Evolutionary conservation across 2,329 filamentous ascomycete genomes (phyloP).

Genomic region (Torrubiella hemipterigena): DNA sequence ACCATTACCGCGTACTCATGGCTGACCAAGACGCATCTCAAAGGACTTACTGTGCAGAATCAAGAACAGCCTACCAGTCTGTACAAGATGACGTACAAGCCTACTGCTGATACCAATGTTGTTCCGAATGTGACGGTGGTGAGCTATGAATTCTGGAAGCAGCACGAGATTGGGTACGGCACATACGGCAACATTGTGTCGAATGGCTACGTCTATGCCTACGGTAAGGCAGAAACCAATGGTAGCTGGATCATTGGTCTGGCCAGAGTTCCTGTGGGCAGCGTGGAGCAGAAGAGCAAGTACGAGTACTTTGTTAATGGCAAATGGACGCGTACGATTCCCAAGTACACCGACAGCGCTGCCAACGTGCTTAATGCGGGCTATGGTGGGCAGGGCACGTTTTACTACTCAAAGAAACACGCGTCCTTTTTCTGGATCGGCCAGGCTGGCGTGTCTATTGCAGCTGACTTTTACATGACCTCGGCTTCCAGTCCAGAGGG

Average conservation of each 20-base stretch:
- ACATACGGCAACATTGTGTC: constrained; percentile 9
- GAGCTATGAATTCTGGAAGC: constrained; percentile 6
- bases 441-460: constrained; percentile 8
- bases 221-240: constrained; percentile 7
- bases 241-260: constrained; percentile 9
- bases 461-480: constrained; percentile 11
- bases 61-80: constrained; percentile 1
- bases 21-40: constrained; percentile 5
- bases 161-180: constrained; percentile 8
- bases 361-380: constrained; percentile 10
- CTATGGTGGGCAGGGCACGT: constrained; percentile 12
- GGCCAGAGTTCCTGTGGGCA: constrained; percentile 8
- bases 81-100: constrained; percentile 10
- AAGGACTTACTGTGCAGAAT: neutral
- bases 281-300: constrained; percentile 8
- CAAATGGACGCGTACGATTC: constrained; percentile 8
- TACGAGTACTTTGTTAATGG: constrained; percentile 11
- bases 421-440: constrained; percentile 12
- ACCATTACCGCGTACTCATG: constrained; percentile 9
- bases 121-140: constrained; percentile 7
- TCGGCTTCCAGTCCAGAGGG: constrained; percentile 9
- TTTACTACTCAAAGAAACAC: constrained; percentile 10
- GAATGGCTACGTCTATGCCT: constrained; percentile 10
- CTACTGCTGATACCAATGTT: constrained; percentile 4
- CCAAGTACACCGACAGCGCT: constrained; percentile 6